Percentiles rank a stretch among this genome's conserved stretches.
These are phyloP conservation scores for Musa troglodytarum DNA, from an alignment of 176 grass and related monocot genomes.

Conservation along the genomic window DNA sequence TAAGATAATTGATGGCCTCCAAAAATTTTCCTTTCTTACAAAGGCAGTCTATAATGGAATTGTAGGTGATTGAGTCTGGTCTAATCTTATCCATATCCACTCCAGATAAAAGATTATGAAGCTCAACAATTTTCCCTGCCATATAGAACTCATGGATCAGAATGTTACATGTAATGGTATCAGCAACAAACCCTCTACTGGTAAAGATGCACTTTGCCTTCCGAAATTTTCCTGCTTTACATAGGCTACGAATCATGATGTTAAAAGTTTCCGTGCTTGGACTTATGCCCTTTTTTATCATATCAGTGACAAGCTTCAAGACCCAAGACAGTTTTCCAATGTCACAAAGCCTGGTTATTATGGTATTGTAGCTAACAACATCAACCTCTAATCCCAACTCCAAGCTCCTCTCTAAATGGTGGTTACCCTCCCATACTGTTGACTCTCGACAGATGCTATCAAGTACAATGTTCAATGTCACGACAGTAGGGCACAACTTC, in stretches of 20 bases:
- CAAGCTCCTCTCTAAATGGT: slow-evolving; percentile 49
- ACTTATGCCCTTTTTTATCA: slow-evolving; percentile 70
- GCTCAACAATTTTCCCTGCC: slow-evolving; percentile 41
- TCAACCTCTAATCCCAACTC: slow-evolving; percentile 76
- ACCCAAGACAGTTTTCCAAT: slow-evolving; percentile 43
- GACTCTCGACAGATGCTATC: slow-evolving; percentile 38
- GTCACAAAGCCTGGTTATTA: slow-evolving; percentile 73
- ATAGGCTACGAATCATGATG: slow-evolving; percentile 61
- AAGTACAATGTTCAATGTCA: slow-evolving; percentile 77
- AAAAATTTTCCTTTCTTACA: slow-evolving; percentile 53
- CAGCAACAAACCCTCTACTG: slow-evolving; percentile 58
- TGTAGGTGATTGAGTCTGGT: slow-evolving; percentile 49
- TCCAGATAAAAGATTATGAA: slow-evolving; percentile 50
- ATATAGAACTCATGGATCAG: slow-evolving; percentile 57
- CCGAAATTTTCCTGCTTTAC: slow-evolving; percentile 58
- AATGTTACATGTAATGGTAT: slow-evolving; percentile 85
- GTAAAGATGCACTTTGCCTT: slow-evolving; percentile 48
- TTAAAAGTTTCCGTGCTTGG: slow-evolving; percentile 49
- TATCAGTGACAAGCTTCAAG: slow-evolving; percentile 59
- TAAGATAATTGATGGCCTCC: slow-evolving; percentile 55
- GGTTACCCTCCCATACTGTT: slow-evolving; percentile 47
- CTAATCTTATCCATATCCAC: slow-evolving; percentile 40
- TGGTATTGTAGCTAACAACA: slow-evolving; percentile 65
- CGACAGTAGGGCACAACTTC: slow-evolving; percentile 44
- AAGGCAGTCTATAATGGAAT: slow-evolving; percentile 57